These are phyloP conservation scores for Chlamydomonas eustigma DNA, from an alignment of 139 green algal genomes.

Conservation along the genomic window DNA sequence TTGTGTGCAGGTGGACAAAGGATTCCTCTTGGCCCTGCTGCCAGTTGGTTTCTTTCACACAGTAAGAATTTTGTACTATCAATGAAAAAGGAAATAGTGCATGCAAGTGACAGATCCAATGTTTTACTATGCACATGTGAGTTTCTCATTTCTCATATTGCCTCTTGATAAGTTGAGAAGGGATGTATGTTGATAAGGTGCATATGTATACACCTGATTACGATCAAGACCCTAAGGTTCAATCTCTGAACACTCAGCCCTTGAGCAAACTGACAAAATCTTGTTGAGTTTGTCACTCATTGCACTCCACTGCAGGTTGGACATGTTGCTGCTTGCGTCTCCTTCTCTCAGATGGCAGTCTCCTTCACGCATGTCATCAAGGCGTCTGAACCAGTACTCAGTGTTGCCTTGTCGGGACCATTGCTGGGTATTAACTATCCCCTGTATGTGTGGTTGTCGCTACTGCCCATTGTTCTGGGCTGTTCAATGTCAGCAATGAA, in stretches of 20 bases:
- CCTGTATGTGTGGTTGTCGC: constrained; percentile 73
- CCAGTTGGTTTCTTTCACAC: constrained; percentile 87
- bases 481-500: constrained; percentile 86
- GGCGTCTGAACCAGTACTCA: constrained; percentile 51
- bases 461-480: constrained; percentile 82
- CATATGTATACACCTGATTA: too few relatives aligned
- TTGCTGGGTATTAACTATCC: constrained; percentile 50
- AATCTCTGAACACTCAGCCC: too few relatives aligned
- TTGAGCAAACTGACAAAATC: too few relatives aligned
- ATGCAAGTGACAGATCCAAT: too few relatives aligned
- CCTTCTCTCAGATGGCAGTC: constrained; percentile 80
- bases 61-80: too few relatives aligned
- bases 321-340: constrained; percentile 74
- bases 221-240: too few relatives aligned
- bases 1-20: constrained; percentile 25
- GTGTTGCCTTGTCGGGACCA: constrained; percentile 68
- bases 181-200: too few relatives aligned
- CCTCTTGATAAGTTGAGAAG: too few relatives aligned
- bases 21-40: constrained; percentile 50
- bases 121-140: too few relatives aligned
- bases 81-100: too few relatives aligned
- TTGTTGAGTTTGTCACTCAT: too few relatives aligned
- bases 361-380: constrained; percentile 87
- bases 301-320: constrained; percentile 34
- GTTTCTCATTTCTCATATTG: too few relatives aligned